phyloP scores from a whole-genome alignment of 345 rosid species.

The Acer negundo region DNA sequence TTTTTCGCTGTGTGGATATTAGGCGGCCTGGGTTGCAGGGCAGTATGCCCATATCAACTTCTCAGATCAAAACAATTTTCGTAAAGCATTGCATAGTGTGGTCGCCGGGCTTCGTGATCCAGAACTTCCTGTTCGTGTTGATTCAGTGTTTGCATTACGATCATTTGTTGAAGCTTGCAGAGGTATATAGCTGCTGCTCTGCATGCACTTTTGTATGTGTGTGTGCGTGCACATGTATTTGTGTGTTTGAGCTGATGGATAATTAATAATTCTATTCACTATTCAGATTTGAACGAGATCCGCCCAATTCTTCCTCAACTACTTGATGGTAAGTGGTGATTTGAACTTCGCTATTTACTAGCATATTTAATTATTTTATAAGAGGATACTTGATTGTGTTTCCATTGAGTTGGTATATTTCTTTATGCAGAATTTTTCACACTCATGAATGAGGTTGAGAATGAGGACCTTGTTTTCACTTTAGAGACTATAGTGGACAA shows the following conservation, averaged over 20 bases:
- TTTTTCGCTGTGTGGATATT: slow-evolving; percentile 23
- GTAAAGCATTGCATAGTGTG: slow-evolving; percentile 80
- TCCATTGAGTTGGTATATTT: slow-evolving; percentile 13
- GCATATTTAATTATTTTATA: not conserved
- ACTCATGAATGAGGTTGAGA: slow-evolving; percentile 98
- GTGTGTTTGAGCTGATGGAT: slow-evolving; percentile 11
- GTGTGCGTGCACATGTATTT: not conserved
- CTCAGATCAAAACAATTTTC: slow-evolving; percentile 79
- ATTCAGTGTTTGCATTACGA: slow-evolving; percentile 95
- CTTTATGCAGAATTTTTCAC: slow-evolving; percentile 81
- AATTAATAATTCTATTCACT: not conserved
- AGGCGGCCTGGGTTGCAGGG: slow-evolving; percentile 99
- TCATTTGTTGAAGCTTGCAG: slow-evolving; percentile 93
- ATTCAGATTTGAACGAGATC: slow-evolving; percentile 91
- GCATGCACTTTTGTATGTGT: not conserved
- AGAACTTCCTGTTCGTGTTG: slow-evolving; percentile 98
- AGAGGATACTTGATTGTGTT: not conserved
- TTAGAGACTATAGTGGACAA: slow-evolving; percentile 92
- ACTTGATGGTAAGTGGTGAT: slow-evolving; percentile 73
- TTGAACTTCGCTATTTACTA: not conserved
- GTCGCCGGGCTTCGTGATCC: slow-evolving; percentile 92
- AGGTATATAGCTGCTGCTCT: slow-evolving; percentile 43
- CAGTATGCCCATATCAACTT: slow-evolving; percentile 90
- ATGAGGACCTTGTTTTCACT: slow-evolving; percentile 93
- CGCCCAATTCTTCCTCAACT: slow-evolving; percentile 97